Evolutionary conservation across 2,329 filamentous ascomycete species (phyloP).

Genomic region (Trichoderma pleuroti): DNA sequence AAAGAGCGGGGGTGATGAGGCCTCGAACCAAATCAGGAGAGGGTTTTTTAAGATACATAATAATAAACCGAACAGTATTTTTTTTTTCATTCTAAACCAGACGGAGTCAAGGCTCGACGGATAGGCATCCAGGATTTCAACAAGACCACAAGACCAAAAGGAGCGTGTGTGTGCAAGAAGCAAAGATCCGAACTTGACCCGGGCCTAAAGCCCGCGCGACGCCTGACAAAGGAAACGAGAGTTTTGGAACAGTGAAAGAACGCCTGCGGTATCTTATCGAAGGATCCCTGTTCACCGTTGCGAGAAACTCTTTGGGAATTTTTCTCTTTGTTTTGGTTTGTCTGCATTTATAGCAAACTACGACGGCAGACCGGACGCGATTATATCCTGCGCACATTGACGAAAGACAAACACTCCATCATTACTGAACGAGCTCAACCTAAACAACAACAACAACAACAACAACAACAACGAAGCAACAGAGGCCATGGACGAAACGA

Average conservation of each 20-base stretch:
- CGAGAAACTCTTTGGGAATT: neutral
- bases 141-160: neutral
- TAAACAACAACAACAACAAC: neutral
- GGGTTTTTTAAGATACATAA: neutral
- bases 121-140: neutral
- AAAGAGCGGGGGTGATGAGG: neutral
- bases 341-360: neutral
- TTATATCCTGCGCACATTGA: neutral
- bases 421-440: neutral
- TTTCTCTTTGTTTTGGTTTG: neutral
- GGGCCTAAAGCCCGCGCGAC: no score
- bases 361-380: neutral
- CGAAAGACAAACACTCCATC: neutral
- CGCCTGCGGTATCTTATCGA: neutral
- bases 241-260: neutral
- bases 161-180: neutral
- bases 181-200: neutral
- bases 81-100: neutral
- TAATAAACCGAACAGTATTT: neutral
- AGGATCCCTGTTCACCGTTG: neutral
- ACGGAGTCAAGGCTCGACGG: neutral
- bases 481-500: constrained; percentile 30
- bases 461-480: neutral
- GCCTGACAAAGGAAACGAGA: neutral
- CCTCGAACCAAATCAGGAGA: neutral